Base-by-base conservation (phyloP, 2,329 filamentous ascomycete genomes). In the Xylaria sp. region DNA sequence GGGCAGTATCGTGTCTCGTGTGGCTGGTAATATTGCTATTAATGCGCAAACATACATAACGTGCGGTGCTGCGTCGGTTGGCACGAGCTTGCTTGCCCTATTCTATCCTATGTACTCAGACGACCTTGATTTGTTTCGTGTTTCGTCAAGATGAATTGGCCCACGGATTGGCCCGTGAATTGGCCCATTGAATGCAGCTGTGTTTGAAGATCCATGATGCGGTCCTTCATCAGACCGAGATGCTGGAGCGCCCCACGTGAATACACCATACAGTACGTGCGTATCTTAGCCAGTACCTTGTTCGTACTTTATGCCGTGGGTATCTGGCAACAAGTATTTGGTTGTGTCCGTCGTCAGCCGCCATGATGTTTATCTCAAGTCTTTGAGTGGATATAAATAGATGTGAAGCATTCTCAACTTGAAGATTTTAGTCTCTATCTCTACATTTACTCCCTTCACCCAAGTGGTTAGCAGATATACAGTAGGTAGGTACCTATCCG, bases 21-120 rank as follows among this genome's bases (percentile, higher is more conserved):
- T 65, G 63, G 65, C 61, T 68, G 59, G 65, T 62, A 68, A 70
- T 70, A 67, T 69, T 66, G 63, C 59, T 50, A 65, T 62, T 67
- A 60, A 69, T 70, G 66, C 61, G 56, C 63, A 67, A 66, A 69
- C 63, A 60, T 57, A 39, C n/a, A n/a, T n/a, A 62, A 45, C 41
- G 43, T 34, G 52, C 25, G 28, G 41, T 28, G 43, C 55, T 62
- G 61, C 58, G 25, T 52, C 55, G 45, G 65, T 46, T 67, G 60
- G 59, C 43, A 36, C n/a, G 55, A 28, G 50, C 57, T 50, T 57
- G 30, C 41, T 41, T 57, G 10, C 53, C 34, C 32, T n/a, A 39
- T 25, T 39, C 32, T 30, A 30, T 43, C 34, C 12, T 62, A 20
- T 13, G 12, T 48, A 41, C 15, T 23, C 25, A 48, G 45, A 62